A percentile compares a stretch with the other conserved stretches of the same genome.
phyloP scores from a whole-genome alignment of 805 yeast species.

The Henningerozyma blattae region DNA sequence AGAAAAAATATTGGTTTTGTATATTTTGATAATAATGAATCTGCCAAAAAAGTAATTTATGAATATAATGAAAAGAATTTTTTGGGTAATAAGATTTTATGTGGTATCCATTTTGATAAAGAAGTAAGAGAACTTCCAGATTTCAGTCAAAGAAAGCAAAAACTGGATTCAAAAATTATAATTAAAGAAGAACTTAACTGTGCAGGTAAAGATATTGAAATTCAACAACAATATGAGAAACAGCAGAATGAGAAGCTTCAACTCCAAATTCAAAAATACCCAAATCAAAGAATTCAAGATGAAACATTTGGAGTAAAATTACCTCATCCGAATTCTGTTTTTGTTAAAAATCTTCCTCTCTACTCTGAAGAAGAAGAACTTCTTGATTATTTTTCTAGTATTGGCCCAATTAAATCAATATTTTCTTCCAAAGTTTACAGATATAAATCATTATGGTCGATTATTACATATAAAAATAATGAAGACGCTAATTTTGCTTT shows the following conservation, averaged over 20 bases:
- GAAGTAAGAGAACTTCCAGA: slow-evolving; percentile 23
- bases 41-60: slow-evolving; percentile 28
- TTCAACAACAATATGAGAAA: not conserved
- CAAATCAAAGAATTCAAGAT: not conserved
- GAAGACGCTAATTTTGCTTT: slow-evolving; percentile 28
- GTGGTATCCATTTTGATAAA: slow-evolving; percentile 32
- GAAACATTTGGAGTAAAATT: slow-evolving; percentile 1
- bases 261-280: not conserved
- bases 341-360: slow-evolving; percentile 25
- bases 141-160: slow-evolving; percentile 18
- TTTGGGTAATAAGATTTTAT: slow-evolving; percentile 25
- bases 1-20: slow-evolving; percentile 32
- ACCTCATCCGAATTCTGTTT: slow-evolving; percentile 24
- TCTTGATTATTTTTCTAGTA: slow-evolving; percentile 17
- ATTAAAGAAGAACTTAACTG: slow-evolving; percentile 13
- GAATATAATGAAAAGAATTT: slow-evolving; percentile 21
- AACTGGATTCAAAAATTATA: slow-evolving; percentile 16
- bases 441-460: slow-evolving; percentile 26
- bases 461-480: slow-evolving; percentile 30
- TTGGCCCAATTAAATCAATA: slow-evolving; percentile 26
- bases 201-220: slow-evolving; percentile 2
- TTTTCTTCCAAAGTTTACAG: slow-evolving; percentile 19
- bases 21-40: slow-evolving; percentile 26
- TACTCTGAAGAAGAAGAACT: slow-evolving; percentile 21
- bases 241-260: not conserved